Base-by-base conservation (phyloP, 257 asterid species). In the Scutellaria minor region DNA sequence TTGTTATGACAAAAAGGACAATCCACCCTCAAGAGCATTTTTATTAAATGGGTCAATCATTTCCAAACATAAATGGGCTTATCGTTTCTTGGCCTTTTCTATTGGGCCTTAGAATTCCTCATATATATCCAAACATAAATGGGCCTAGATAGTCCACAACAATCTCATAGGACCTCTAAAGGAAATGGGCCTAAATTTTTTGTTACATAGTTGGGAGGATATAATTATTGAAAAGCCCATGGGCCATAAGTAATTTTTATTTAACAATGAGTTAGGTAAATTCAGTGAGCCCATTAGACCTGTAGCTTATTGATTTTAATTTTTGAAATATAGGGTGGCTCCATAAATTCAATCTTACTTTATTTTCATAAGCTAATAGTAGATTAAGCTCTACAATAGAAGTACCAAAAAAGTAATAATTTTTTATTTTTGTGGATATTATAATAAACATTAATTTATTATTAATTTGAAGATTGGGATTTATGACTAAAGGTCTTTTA, bases 261-360 rank as follows among this genome's bases (percentile, higher is more conserved):
- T 3, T 10, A 45, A n/a, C 60, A 41, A 24, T 39, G 3, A 55
- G 42, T 64, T 64, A 44, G 60, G 59, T 42, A 20, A 42, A 22
- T 24, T 53, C 13, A 35, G 10, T 13, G 20, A 59, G 3, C 59
- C 47, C 35, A 50, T 24, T 60, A 4, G 9, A 75, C 24, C 7
- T 9, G 15, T 22, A 62, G 65, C 37, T 31, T 42, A 11, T n/a
- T 24, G 5, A 56, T 1, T 14, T 42, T 0, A 15, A n/a, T 27
- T 6, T 31, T 47, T 6, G 11, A 0, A 6, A 7, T 13, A 10
- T 68, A 68, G 71, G 71, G 75, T 40, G 70, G 75, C 70, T 50
- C n/a, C 46, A 66, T 18, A n/a, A 37, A 2, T 20, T 11, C 47
- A 73, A 64, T 59, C 10, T 47, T 10, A 35, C 7, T 45, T 27